Evolutionary conservation across 139 green algal genomes (phyloP).

Genomic region (Asterochloris sp.): DNA sequence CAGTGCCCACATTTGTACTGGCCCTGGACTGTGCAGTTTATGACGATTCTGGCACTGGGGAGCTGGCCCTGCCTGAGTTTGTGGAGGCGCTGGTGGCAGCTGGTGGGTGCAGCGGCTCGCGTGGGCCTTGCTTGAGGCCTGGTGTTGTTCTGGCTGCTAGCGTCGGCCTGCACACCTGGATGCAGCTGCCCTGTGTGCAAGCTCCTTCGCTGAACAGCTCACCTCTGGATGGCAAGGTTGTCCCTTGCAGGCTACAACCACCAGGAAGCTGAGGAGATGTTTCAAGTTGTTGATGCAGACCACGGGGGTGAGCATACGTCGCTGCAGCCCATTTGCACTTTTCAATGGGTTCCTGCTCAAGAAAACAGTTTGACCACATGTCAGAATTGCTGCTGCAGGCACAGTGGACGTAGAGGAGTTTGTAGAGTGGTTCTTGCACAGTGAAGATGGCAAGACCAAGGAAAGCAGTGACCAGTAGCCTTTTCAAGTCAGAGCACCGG

Average conservation of each 20-base stretch:
- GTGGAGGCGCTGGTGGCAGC: constrained; percentile 13
- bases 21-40: neutral
- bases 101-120: neutral
- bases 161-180: neutral
- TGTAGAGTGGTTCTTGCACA: constrained; percentile 18
- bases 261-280: constrained; percentile 12
- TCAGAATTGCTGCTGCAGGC: neutral
- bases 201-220: neutral
- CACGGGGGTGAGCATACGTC: neutral
- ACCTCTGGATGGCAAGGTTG: neutral
- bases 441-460: constrained; percentile 7
- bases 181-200: neutral
- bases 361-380: neutral
- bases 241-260: constrained; percentile 3
- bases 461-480: neutral
- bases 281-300: constrained; percentile 18
- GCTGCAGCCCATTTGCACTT: neutral
- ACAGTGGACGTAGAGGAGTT: constrained; percentile 17
- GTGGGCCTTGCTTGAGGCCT: neutral
- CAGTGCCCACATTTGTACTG: too few species aligned
- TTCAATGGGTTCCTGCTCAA: neutral
- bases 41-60: constrained; percentile 5
- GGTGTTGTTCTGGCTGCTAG: neutral
- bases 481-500: too few species aligned
- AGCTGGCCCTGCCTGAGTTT: constrained; percentile 8